These are phyloP conservation scores for Pyrus bretschneideri DNA, from an alignment of 306 rosid genomes.

Conservation along the genomic window DNA sequence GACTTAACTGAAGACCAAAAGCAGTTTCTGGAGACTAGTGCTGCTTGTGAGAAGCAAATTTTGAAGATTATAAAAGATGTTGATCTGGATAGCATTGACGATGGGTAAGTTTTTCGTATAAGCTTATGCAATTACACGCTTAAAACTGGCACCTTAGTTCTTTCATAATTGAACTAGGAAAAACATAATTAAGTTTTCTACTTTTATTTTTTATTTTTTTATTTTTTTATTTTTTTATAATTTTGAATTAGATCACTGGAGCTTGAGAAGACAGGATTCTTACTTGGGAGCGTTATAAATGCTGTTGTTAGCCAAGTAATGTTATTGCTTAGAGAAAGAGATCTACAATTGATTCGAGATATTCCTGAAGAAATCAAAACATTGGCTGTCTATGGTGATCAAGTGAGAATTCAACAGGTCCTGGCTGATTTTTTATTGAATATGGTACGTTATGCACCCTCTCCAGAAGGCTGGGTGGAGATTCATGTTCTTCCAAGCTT, in stretches of 20 bases:
- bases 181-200: constrained; percentile 11
- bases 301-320: constrained; percentile 99
- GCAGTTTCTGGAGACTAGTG: constrained; percentile 86
- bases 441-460: constrained; percentile 83
- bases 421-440: constrained; percentile 87
- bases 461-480: constrained; percentile 98
- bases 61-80: constrained; percentile 64
- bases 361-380: constrained; percentile 97
- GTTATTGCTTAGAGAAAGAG: constrained; percentile 80
- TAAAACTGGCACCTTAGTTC: background rate
- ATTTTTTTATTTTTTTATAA: background rate
- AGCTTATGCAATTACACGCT: background rate
- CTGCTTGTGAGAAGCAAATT: constrained; percentile 96
- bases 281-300: constrained; percentile 82
- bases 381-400: constrained; percentile 88
- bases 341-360: constrained; percentile 86
- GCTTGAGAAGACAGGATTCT: constrained; percentile 81
- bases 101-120: constrained; percentile 60
- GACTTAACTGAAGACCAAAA: constrained; percentile 82
- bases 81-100: constrained; percentile 65
- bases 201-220: background rate
- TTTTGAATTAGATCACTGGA: constrained; percentile 60
- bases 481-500: constrained; percentile 72
- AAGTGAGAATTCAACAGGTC: constrained; percentile 85
- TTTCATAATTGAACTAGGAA: background rate